Evolutionary conservation across 2,329 filamentous ascomycete species (phyloP).

Genomic region (Colletotrichum karsti): DNA sequence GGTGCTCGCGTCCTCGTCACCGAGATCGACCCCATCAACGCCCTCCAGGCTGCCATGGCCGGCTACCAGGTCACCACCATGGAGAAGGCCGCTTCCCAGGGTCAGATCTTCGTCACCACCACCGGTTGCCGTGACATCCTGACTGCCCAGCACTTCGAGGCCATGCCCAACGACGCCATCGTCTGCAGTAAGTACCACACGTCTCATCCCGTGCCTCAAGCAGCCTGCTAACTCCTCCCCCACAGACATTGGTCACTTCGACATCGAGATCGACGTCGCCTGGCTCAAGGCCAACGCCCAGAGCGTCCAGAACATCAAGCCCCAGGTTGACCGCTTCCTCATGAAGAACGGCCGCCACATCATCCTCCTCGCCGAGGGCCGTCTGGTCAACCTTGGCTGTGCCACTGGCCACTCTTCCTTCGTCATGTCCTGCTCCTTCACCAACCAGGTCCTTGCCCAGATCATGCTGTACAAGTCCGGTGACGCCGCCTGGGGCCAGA

Average conservation of each 20-base stretch:
- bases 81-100: constrained; percentile 89
- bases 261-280: constrained; percentile 99
- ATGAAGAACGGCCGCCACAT: constrained; percentile 96
- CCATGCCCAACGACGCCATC: constrained; percentile 97
- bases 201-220: background rate
- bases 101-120: constrained; percentile 99
- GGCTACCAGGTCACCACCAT: constrained; percentile 97
- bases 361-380: constrained; percentile 97
- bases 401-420: constrained; percentile 99
- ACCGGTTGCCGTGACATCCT: constrained; percentile 99
- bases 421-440: constrained; percentile 99
- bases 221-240: constrained; percentile 12
- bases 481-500: constrained; percentile 86
- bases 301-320: constrained; percentile 98
- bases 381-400: constrained; percentile 99
- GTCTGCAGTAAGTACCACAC: constrained; percentile 80
- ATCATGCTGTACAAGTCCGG: constrained; percentile 97
- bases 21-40: constrained; percentile 99
- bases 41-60: constrained; percentile 97
- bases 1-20: constrained; percentile 96
- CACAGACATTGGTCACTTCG: constrained; percentile 96
- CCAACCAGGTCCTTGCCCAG: constrained; percentile 99
- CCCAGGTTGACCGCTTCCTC: constrained; percentile 97
- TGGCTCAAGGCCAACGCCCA: constrained; percentile 98
- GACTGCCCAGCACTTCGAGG: constrained; percentile 89